Evolutionary conservation across 768 basidiomycete species (phyloP), one percentile per base, ranked within the genome.

Genomic region (Leccinum obscurum): DNA sequence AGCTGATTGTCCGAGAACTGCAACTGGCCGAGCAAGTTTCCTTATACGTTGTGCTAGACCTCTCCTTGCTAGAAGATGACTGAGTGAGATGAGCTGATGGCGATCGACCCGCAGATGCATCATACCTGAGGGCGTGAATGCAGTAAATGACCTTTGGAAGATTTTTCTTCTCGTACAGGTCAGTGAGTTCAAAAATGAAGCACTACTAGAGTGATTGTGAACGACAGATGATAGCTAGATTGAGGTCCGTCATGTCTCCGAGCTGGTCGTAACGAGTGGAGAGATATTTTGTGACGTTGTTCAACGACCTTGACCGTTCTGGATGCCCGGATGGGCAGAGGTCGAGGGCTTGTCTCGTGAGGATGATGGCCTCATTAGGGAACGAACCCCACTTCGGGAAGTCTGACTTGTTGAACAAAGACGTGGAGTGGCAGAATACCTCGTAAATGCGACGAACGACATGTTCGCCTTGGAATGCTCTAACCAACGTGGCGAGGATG

Each of bases 111-210:
- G 52, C 0, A 17, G 2, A 32, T 2, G 34, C 10, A 54, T 32
- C 62, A 50, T 61, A 92, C 90, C 93, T 95, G 54, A 99, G 78
- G 17, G 97, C 96, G 71, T 99, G 97, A 53, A 99, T 93, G 71
- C 97, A 98, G 74, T 98, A 99, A 64, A 98, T 95, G 52, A 98
- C 97, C 72, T 99, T 99, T 0, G 97, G 97, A 28, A 98, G 77
- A 71, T 98, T 99, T 80, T 97, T 98, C 83, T 95, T 98, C 75
- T 98, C 90, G 73, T 98, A 99, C 30, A 99, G 78, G 80, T 99
- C 97, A 5, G 95, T 98, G 34, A 95, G 81, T 70, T 98, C 97
- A 70, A 99, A 98, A 54, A 95, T 90, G 72, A 98, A 99, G 58
- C 93, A 89, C 94, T 98, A 63, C 94, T 98, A 63, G 0, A 20